A percentile compares a stretch with the other conserved stretches of the same genome.
Conservation (phyloP, 2,329 filamentous ascomycete genomes). For the Colletotrichum chlorophyti region DNA sequence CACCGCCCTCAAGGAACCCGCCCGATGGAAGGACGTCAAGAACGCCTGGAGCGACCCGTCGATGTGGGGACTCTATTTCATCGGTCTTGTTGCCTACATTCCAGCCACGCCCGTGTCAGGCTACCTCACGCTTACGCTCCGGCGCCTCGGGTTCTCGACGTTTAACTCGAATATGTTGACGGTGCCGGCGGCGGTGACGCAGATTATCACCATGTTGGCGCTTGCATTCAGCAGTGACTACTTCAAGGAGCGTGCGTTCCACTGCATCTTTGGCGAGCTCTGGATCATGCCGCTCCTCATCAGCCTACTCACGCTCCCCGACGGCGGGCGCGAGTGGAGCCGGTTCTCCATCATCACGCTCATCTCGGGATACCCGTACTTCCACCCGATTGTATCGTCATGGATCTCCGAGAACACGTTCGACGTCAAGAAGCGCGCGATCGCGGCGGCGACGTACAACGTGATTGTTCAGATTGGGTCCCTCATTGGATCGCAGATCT, state of each 20-base stretch:
- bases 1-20: slow-evolving; percentile 51
- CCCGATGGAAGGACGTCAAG: slow-evolving; percentile 50
- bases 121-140: slow-evolving; percentile 37
- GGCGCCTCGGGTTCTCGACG: slow-evolving; percentile 39
- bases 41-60: slow-evolving; percentile 51
- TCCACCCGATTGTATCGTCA: slow-evolving; percentile 59
- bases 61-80: slow-evolving; percentile 57
- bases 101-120: slow-evolving; percentile 33
- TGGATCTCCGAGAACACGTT: slow-evolving; percentile 59
- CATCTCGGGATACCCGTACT: slow-evolving; percentile 63
- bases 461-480: slow-evolving; percentile 51
- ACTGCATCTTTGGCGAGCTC: slow-evolving; percentile 54
- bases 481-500: slow-evolving; percentile 53
- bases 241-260: slow-evolving; percentile 54
- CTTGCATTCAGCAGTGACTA: slow-evolving; percentile 58
- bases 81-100: slow-evolving; percentile 51
- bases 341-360: slow-evolving; percentile 59
- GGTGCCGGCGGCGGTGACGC: slow-evolving; percentile 54
- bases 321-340: slow-evolving; percentile 55
- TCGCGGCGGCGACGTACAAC: slow-evolving; percentile 60
- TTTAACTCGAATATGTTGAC: slow-evolving; percentile 55
- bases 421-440: slow-evolving; percentile 55
- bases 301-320: slow-evolving; percentile 49
- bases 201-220: slow-evolving; percentile 56
- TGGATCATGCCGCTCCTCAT: slow-evolving; percentile 64